Percentiles rank a stretch among this genome's conserved stretches.
phyloP scores from a whole-genome alignment of 2,329 filamentous ascomycete genomes.

The Nigrograna mackinnonii region DNA sequence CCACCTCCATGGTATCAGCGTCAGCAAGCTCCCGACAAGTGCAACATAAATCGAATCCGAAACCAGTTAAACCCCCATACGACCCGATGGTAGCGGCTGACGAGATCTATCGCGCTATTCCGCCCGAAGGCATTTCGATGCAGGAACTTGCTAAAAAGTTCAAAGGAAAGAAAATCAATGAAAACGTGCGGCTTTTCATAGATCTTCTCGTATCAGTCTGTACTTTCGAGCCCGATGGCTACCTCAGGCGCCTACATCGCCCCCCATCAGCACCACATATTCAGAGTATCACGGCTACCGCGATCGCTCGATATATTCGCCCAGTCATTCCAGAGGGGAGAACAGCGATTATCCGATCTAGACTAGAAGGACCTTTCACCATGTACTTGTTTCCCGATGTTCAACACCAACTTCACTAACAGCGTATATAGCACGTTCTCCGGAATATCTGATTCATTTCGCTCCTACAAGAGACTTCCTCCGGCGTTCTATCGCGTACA shows the following conservation, averaged over 20 bases:
- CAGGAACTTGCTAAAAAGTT: not conserved
- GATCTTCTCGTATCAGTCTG: not conserved
- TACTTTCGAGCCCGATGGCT: not conserved
- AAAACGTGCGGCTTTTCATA: constrained; percentile 1
- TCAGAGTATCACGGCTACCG: not conserved
- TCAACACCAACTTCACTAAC: not conserved
- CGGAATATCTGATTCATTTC: not conserved
- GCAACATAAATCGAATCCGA: no score
- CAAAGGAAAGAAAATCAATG: not conserved
- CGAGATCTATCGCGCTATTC: not conserved
- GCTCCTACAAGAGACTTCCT: constrained; percentile 6
- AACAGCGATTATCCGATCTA: not conserved
- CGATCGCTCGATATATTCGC: not conserved
- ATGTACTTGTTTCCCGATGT: not conserved
- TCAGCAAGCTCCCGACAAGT: no score
- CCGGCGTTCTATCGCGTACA: constrained; percentile 7
- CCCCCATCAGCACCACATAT: not conserved
- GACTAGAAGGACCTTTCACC: not conserved
- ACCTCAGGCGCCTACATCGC: not conserved
- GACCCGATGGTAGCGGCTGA: no score
- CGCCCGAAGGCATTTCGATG: not conserved
- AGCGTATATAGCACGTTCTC: constrained; percentile 1
- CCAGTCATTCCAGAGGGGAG: not conserved
- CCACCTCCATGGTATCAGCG: no score
- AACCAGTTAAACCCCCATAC: no score